Base-by-base conservation (phyloP, 2,329 filamentous ascomycete species). In the Colletotrichum brevisporum region DNA sequence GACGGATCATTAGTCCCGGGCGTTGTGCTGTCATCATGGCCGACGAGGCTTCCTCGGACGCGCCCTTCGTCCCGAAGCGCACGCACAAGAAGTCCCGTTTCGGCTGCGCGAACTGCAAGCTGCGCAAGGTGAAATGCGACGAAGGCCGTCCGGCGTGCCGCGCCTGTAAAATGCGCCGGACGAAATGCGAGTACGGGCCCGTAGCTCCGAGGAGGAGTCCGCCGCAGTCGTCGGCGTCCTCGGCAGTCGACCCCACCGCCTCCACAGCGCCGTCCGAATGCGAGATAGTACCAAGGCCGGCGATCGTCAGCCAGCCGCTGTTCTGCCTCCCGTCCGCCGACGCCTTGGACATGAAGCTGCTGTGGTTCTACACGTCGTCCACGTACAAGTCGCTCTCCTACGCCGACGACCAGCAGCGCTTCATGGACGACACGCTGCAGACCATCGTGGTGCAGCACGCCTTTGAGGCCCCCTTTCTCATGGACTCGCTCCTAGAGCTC, bases 291-390 rank as follows among this genome's bases (percentile, higher is more conserved):
- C 8, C 31, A 6, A 43, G 13, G 16, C 16, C 41, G 41, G 16
- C n/a, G 6, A 15, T 78, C 21, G 56, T 79, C 50, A 65, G 73
- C 10, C 79, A 83, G 66, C 82, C 82, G 10, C 65, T 21, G n/a
- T 21, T 81, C 10, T 81, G 15, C n/a, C 41, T 43, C 41, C 41
- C 41, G 6, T 43, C 41, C 13, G 16, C 41, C 57, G 76, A 81
- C 48, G 77, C 79, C 36, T 70, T 78, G 18, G 85, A 88, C 69
- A 85, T 89, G 84, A 83, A 82, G 71, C 80, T 88, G 51, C 74
- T 89, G 9, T 88, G 85, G 85, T 86, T 86, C 73, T 89, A 86
- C 73, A 84, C 83, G 10, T 78, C 78, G 6, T 74, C 81, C 36
- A 85, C 84, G 6, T 84, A 77, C 71, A 69, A 76, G 10, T 84